phyloP scores from a whole-genome alignment of 305 asterid species.

The Fraxinus sp. region DNA sequence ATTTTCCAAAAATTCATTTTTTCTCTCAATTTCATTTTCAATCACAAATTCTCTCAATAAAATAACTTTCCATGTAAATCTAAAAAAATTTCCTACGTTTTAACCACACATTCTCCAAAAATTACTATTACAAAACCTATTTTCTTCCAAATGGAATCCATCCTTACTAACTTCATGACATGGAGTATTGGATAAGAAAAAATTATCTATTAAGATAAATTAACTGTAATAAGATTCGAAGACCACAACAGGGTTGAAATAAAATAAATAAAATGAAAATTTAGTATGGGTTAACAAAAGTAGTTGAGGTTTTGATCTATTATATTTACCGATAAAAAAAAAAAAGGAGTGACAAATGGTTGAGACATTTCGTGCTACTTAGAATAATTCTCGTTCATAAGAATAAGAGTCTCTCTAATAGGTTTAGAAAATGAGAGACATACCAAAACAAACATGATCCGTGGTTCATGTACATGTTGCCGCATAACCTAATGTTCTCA shows the following conservation, averaged over 20 bases:
- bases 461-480: neutral
- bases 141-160: neutral
- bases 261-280: neutral
- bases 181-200: neutral
- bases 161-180: neutral
- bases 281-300: neutral
- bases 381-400: neutral
- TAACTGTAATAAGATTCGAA: neutral
- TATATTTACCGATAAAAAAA: neutral
- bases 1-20: neutral
- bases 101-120: neutral
- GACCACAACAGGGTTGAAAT: neutral
- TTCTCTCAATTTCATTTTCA: neutral
- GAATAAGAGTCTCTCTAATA: neutral
- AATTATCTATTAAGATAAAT: neutral
- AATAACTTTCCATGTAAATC: neutral
- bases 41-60: neutral
- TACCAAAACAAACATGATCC: neutral
- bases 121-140: neutral
- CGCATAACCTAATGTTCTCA: neutral
- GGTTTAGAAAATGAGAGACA: neutral
- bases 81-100: neutral
- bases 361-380: neutral
- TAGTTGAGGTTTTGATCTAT: neutral
- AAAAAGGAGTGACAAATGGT: neutral